Base-by-base conservation (phyloP, 768 basidiomycete genomes). In the Boletus rubroflammeus region DNA sequence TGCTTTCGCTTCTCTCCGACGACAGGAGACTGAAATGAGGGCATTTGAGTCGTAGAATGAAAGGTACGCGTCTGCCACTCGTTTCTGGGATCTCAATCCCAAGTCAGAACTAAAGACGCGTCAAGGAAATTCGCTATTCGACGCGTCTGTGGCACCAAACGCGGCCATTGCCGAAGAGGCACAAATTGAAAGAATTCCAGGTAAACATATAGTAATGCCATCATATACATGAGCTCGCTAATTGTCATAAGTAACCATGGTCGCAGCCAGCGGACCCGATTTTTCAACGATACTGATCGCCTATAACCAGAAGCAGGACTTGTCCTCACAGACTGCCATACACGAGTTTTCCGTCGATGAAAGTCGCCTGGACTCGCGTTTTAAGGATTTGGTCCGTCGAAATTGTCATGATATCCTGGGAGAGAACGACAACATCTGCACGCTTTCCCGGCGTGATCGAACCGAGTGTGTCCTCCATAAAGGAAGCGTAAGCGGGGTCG, bases 391-490 rank as follows among this genome's bases (percentile, higher is more conserved):
- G 74, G 43, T 75, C 61, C 2, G 68, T 67, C 3, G 82, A 76
- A 13, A 93, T 69, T 14, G 72, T 72, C 86, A 95, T 88, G 58
- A 96, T 86, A 67, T 97, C 85, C 56, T 82, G 82, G 6, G 88
- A 88, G 54, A 94, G 77, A 15, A 97, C 75, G n/a, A 89, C 85
- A 60, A 86, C 90, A 69, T 98, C 94, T 6, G 92, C 94, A 29
- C 80, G 76, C 65, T 93, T 93, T 17, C 93, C 92, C 1, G 78
- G 69, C 38, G 81, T 79, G 36, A 97, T 77, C 4, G 89, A 89
- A n/a, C 94, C 94, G 9, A 90, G 76, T 3, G 63, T 72, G 39
- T 78, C 64, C 61, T 93, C 90, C 0, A 82, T 82, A 72, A 95
- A 94, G 0, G 88, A 87, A 15, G 94, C 93, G 67, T 88, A 93